A percentile compares a stretch with the other conserved stretches of the same genome.
phyloP scores from a whole-genome alignment of 768 basidiomycete genomes.

The Suillus bovinus region DNA sequence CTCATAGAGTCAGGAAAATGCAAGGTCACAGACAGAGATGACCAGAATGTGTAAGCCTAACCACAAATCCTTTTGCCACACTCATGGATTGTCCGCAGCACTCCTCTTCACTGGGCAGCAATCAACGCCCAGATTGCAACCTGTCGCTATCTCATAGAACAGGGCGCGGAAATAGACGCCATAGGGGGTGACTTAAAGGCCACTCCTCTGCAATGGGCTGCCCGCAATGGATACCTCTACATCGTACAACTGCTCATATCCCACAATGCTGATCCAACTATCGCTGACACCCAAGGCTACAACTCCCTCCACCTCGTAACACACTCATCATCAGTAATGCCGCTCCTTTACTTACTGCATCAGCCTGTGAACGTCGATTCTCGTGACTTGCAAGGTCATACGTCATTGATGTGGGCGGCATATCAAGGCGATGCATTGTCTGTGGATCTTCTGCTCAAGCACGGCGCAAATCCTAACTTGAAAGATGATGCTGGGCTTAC shows the following conservation, averaged over 20 bases:
- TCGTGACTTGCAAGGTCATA: slow-evolving; percentile 89
- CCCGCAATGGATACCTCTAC: slow-evolving; percentile 95
- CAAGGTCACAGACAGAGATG: slow-evolving; percentile 76
- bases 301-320: slow-evolving; percentile 95
- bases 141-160: slow-evolving; percentile 84
- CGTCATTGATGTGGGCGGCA: slow-evolving; percentile 97
- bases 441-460: slow-evolving; percentile 85
- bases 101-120: slow-evolving; percentile 96
- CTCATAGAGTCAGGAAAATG: slow-evolving; percentile 74
- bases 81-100: slow-evolving; percentile 34
- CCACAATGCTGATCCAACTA: slow-evolving; percentile 90
- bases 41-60: slow-evolving; percentile 67
- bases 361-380: slow-evolving; percentile 93
- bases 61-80: neutral
- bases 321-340: slow-evolving; percentile 94
- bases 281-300: slow-evolving; percentile 92
- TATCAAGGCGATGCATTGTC: slow-evolving; percentile 98
- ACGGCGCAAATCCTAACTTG: slow-evolving; percentile 78
- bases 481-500: slow-evolving; percentile 83
- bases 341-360: slow-evolving; percentile 86
- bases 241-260: slow-evolving; percentile 89
- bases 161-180: slow-evolving; percentile 94
- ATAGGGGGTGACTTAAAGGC: slow-evolving; percentile 92
- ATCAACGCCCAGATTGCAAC: slow-evolving; percentile 94
- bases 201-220: slow-evolving; percentile 98